phyloP scores from a whole-genome alignment of 768 basidiomycete species.

The Tulasnella sp. region DNA sequence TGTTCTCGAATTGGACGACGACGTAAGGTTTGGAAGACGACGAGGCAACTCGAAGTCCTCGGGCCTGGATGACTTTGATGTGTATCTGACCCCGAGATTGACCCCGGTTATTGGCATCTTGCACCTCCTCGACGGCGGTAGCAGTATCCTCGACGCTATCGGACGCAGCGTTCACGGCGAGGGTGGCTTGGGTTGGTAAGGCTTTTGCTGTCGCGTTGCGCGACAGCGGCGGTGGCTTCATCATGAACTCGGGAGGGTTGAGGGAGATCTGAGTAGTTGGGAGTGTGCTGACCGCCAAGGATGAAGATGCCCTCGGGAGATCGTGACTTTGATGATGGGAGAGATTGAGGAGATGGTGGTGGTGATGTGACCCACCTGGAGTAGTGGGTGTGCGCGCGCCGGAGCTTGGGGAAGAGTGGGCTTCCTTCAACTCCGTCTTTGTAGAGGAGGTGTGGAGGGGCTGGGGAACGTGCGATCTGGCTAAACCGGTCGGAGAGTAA shows the following conservation, averaged over 20 bases:
- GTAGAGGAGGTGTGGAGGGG: background rate
- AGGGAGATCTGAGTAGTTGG: conserved; percentile 58
- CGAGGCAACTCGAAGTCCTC: conserved; percentile 63
- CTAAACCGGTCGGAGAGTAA: conserved; percentile 15
- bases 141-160: conserved; percentile 1
- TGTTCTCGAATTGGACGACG: conserved; percentile 97
- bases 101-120: conserved; percentile 1
- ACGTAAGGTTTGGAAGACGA: conserved; percentile 70
- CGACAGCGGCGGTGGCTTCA: conserved; percentile 45
- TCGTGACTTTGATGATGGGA: conserved; percentile 3
- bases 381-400: conserved; percentile 32
- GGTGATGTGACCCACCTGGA: conserved; percentile 21
- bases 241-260: conserved; percentile 76
- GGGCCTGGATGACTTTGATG: conserved; percentile 90
- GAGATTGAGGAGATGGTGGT: conserved; percentile 16
- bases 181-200: background rate
- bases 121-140: background rate
- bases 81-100: conserved; percentile 53
- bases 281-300: conserved; percentile 24
- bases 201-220: conserved; percentile 23
- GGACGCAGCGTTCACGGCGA: background rate
- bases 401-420: conserved; percentile 24
- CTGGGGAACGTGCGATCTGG: conserved; percentile 13
- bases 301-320: background rate
- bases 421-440: background rate